These are phyloP conservation scores for Sporobolomyces phaffii DNA, from an alignment of 768 basidiomycete genomes.

Conservation along the genomic window DNA sequence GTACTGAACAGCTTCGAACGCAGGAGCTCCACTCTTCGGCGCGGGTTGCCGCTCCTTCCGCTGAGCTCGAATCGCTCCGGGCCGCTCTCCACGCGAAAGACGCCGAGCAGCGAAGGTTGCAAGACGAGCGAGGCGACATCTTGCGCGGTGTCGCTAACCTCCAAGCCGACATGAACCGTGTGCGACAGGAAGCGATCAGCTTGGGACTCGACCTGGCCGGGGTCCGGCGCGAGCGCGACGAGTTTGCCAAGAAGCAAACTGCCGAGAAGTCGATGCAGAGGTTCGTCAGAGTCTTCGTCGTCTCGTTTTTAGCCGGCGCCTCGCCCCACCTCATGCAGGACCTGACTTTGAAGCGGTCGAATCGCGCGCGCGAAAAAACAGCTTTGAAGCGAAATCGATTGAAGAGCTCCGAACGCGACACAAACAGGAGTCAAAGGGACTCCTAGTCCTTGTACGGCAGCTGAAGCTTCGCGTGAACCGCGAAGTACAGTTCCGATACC, in stretches of 20 bases:
- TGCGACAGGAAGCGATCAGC: constrained; percentile 67
- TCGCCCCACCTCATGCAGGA: no score
- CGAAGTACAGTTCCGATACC: constrained; percentile 70
- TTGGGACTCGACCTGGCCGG: constrained; percentile 71
- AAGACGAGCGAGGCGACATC: constrained; percentile 64
- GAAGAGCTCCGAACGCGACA: constrained; percentile 52
- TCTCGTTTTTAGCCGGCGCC: no score
- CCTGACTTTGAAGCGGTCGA: no score
- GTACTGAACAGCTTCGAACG: no score
- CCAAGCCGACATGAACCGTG: constrained; percentile 67
- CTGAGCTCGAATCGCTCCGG: constrained; percentile 66
- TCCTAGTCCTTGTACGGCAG: constrained; percentile 84
- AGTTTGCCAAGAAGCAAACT: constrained; percentile 44
- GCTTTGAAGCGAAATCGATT: background rate
- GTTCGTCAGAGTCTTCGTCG: constrained; percentile 58
- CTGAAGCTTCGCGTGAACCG: constrained; percentile 85
- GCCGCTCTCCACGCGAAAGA: constrained; percentile 11
- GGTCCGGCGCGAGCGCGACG: constrained; percentile 58
- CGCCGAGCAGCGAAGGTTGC: constrained; percentile 59
- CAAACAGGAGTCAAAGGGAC: constrained; percentile 79
- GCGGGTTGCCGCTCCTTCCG: background rate
- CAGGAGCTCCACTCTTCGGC: constrained; percentile 21
- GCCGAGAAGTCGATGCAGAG: constrained; percentile 53
- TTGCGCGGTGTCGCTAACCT: constrained; percentile 61
- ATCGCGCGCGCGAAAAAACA: no score